Conservation (phyloP, 495 filamentous ascomycete species). For the Penicillium longicatenatum region DNA sequence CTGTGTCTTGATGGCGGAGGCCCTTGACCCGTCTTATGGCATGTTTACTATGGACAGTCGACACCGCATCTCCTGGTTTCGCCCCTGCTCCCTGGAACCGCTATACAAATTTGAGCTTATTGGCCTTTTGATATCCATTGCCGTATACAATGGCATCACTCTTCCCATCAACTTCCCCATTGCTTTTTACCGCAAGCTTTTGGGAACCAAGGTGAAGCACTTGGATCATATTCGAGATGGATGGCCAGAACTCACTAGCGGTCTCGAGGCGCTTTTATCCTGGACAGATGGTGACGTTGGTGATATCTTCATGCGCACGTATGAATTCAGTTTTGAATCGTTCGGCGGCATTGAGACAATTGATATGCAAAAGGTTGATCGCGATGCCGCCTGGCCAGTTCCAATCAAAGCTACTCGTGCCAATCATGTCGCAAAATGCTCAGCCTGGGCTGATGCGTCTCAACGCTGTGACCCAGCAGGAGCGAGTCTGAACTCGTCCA, state of each 20-base stretch:
- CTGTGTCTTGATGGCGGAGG: slow-evolving; percentile 74
- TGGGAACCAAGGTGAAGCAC: slow-evolving; percentile 63
- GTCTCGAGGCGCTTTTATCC: slow-evolving; percentile 66
- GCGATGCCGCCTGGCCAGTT: slow-evolving; percentile 43
- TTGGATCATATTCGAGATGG: slow-evolving; percentile 79
- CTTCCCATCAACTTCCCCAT: slow-evolving; percentile 85
- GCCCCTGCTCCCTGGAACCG: slow-evolving; percentile 75
- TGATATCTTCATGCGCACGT: slow-evolving; percentile 77
- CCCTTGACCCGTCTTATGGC: slow-evolving; percentile 73
- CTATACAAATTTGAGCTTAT: slow-evolving; percentile 89
- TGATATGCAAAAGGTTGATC: slow-evolving; percentile 53
- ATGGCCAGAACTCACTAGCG: slow-evolving; percentile 78
- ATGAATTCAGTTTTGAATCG: slow-evolving; percentile 78
- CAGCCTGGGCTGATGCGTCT: slow-evolving; percentile 30
- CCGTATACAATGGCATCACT: slow-evolving; percentile 92
- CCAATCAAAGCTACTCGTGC: slow-evolving; percentile 4
- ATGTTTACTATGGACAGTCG: slow-evolving; percentile 74
- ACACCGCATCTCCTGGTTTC: slow-evolving; percentile 84
- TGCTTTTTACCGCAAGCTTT: slow-evolving; percentile 78
- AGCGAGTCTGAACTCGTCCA: slow-evolving; percentile 29
- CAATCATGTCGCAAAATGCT: slow-evolving; percentile 13
- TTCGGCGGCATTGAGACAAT: slow-evolving; percentile 59
- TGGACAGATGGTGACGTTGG: slow-evolving; percentile 82
- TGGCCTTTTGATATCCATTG: slow-evolving; percentile 82
- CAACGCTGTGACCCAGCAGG: slow-evolving; percentile 21